These are phyloP conservation scores for Vitis vinifera DNA, from an alignment of 164 flowering plant genomes.

Conservation along the genomic window DNA sequence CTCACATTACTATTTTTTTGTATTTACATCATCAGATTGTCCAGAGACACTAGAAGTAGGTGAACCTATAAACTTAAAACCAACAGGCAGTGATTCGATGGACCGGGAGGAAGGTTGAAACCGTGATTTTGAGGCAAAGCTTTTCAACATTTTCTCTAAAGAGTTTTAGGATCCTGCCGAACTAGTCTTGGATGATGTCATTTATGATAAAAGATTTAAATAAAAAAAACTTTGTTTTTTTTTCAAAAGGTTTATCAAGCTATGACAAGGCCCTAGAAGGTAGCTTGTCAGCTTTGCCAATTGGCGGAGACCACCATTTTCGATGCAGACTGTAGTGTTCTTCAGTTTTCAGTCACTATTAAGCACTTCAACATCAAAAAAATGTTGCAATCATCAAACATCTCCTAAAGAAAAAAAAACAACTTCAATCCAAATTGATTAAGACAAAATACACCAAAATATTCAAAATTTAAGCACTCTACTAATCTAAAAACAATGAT, in stretches of 20 bases:
- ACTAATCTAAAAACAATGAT: background rate
- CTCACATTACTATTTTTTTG: conserved; percentile 8
- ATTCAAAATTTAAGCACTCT: too few species aligned
- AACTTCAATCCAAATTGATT: background rate
- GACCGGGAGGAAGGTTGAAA: conserved; percentile 42
- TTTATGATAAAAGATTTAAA: conserved; percentile 17
- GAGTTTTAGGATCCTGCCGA: conserved; percentile 15
- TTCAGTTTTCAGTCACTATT: conserved; percentile 20
- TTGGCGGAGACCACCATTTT: conserved; percentile 40
- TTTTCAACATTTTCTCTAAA: conserved; percentile 28
- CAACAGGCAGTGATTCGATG: conserved; percentile 57
- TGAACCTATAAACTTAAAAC: conserved; percentile 38
- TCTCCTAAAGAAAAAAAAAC: background rate
- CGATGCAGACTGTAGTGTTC: conserved; percentile 20
- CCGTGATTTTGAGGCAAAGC: conserved; percentile 10
- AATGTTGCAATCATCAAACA: background rate
- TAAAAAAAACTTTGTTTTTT: conserved; percentile 18
- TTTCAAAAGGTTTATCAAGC: conserved; percentile 28
- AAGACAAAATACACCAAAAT: background rate
- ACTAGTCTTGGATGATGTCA: conserved; percentile 21
- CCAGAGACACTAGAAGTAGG: conserved; percentile 15
- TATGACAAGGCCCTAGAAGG: conserved; percentile 38
- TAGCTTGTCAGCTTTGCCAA: conserved; percentile 22
- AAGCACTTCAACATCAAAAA: conserved; percentile 5
- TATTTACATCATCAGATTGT: conserved; percentile 7